phyloP scores from a whole-genome alignment of 169 alveolate genomes.

The Babesia bovis region DNA sequence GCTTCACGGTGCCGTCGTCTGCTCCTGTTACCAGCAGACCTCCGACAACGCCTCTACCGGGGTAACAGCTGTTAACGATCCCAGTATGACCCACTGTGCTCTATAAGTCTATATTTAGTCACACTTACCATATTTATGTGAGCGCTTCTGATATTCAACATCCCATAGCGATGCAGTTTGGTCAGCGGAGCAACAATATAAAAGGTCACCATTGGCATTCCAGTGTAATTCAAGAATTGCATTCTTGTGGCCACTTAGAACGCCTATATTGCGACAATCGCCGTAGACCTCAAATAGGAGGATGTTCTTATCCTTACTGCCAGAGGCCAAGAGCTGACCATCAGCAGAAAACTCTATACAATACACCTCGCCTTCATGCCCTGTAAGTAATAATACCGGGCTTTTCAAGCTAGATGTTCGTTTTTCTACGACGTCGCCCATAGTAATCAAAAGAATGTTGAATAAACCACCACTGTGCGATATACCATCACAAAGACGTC shows the following conservation, averaged over 20 bases:
- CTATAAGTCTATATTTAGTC: conserved; percentile 6
- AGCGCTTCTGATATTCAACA: conserved; percentile 71
- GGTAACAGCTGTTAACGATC: conserved; percentile 64
- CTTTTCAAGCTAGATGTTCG: conserved; percentile 60
- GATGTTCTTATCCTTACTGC: conserved; percentile 76
- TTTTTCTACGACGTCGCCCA: conserved; percentile 36
- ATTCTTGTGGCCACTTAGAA: conserved; percentile 82
- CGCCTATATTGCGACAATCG: conserved; percentile 80
- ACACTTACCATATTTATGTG: conserved; percentile 71
- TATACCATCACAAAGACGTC: neutral
- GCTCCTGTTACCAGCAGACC: conserved; percentile 73
- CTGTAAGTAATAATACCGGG: conserved; percentile 78
- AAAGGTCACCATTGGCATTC: conserved; percentile 64
- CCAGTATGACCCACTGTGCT: conserved; percentile 67
- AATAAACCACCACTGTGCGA: no score
- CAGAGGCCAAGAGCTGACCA: conserved; percentile 82
- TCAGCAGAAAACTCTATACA: conserved; percentile 80
- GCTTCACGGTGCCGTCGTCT: conserved; percentile 82
- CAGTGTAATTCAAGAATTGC: conserved; percentile 85
- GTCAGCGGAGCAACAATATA: conserved; percentile 85
- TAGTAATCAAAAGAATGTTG: no score
- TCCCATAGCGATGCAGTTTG: conserved; percentile 82
- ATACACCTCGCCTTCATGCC: conserved; percentile 83
- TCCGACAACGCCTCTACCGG: conserved; percentile 35
- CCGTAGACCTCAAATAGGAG: conserved; percentile 80